Percentiles rank a stretch among this genome's conserved stretches.
These are phyloP conservation scores for Rhynchosporium agropyri DNA, from an alignment of 2,329 filamentous ascomycete genomes.

Conservation along the genomic window DNA sequence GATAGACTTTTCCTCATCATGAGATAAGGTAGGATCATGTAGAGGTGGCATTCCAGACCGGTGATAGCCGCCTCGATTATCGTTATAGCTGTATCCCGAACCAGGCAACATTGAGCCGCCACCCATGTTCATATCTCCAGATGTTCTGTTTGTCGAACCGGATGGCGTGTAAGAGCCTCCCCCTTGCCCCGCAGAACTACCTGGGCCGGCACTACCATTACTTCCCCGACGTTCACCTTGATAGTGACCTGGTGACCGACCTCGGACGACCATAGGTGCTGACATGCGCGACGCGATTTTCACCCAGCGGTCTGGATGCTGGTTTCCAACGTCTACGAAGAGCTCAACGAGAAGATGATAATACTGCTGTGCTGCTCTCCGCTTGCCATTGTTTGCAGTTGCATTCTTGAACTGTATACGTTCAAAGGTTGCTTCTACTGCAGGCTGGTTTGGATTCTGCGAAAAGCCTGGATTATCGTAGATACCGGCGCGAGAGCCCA, in stretches of 20 bases:
- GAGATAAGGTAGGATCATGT: constrained; percentile 39
- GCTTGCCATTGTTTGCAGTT: constrained; percentile 74
- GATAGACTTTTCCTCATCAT: constrained; percentile 41
- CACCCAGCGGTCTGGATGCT: constrained; percentile 50
- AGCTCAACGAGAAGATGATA: constrained; percentile 72
- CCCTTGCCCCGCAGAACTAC: constrained; percentile 36
- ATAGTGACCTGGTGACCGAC: constrained; percentile 65
- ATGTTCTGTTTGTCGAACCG: constrained; percentile 31
- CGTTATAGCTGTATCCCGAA: constrained; percentile 34
- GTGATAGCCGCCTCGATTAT: constrained; percentile 39
- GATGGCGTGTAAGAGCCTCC: constrained; percentile 38
- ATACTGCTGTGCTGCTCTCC: constrained; percentile 72
- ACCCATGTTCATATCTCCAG: constrained; percentile 40
- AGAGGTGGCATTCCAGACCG: constrained; percentile 35
- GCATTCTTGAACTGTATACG: constrained; percentile 77
- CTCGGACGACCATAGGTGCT: constrained; percentile 66
- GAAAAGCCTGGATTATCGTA: constrained; percentile 34
- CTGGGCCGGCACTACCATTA: constrained; percentile 54
- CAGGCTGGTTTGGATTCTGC: constrained; percentile 37
- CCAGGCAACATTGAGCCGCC: constrained; percentile 37
- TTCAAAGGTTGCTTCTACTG: constrained; percentile 56
- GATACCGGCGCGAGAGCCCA: constrained; percentile 22
- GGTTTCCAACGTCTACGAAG: constrained; percentile 55
- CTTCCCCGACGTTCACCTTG: constrained; percentile 54
- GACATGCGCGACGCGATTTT: constrained; percentile 62